Conservation (phyloP, 2,329 filamentous ascomycete species). For the Trichoderma atrobrunneum region DNA sequence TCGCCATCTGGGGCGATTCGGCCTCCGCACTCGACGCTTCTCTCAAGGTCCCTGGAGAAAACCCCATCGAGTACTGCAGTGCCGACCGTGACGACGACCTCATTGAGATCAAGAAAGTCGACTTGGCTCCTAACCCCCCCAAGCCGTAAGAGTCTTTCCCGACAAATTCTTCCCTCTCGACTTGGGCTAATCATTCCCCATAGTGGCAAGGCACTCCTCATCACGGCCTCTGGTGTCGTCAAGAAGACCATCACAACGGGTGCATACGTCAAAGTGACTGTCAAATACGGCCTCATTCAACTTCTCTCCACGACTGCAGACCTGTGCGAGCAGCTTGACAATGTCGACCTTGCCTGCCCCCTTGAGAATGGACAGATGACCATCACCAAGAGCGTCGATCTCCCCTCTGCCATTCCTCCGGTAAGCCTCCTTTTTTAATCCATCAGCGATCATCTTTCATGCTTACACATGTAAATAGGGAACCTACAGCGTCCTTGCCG, state of each 20-base stretch:
- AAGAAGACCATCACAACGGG: constrained; percentile 70
- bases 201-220: constrained; percentile 74
- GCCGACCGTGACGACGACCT: constrained; percentile 66
- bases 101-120: constrained; percentile 72
- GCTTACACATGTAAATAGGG: constrained; percentile 54
- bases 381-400: constrained; percentile 76
- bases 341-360: constrained; percentile 87
- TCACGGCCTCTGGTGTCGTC: constrained; percentile 76
- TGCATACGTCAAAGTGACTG: constrained; percentile 75
- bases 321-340: constrained; percentile 83
- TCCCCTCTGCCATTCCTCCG: constrained; percentile 84
- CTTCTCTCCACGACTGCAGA: constrained; percentile 78
- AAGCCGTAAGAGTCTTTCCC: constrained; percentile 56
- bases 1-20: constrained; percentile 40
- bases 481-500: constrained; percentile 83
- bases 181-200: constrained; percentile 26
- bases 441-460: not conserved
- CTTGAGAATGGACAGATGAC: constrained; percentile 73
- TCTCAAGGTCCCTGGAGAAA: constrained; percentile 74
- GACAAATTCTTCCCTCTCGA: not conserved
- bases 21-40: constrained; percentile 42
- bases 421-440: constrained; percentile 52
- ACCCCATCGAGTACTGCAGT: constrained; percentile 76
- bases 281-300: constrained; percentile 93
- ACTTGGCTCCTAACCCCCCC: constrained; percentile 84